phyloP scores from a whole-genome alignment of 2,329 filamentous ascomycete species.

The Catunica adiposa region DNA sequence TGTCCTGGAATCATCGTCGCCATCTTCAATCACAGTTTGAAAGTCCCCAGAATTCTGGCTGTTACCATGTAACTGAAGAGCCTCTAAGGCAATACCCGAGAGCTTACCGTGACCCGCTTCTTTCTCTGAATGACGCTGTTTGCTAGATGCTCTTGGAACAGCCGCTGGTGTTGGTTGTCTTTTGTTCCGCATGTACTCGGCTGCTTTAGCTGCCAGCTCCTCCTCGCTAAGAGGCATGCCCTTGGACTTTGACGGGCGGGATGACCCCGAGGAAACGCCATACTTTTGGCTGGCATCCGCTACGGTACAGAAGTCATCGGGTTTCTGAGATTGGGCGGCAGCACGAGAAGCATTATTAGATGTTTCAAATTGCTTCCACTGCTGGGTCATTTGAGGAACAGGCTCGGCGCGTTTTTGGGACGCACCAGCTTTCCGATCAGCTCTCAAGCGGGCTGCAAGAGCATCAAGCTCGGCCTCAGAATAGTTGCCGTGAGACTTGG shows the following conservation, averaged over 20 bases:
- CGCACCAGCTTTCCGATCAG: not conserved
- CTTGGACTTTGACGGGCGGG: not conserved
- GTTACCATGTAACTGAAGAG: not conserved
- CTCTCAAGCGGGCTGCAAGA: not conserved
- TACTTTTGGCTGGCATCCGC: conserved; percentile 9
- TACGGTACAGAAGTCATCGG: conserved; percentile 5
- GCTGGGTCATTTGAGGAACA: not conserved
- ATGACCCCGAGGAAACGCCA: not conserved
- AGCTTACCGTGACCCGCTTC: not conserved
- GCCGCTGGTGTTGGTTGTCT: not conserved
- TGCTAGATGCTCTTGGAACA: not conserved
- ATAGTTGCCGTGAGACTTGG: not conserved
- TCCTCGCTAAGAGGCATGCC: not conserved
- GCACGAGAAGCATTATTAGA: not conserved
- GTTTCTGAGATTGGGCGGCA: not conserved
- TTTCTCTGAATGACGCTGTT: not conserved
- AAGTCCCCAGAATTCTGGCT: not conserved
- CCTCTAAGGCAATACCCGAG: not conserved
- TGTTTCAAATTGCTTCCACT: not conserved
- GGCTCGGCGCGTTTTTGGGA: not conserved
- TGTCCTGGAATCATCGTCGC: not conserved
- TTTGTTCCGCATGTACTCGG: conserved; percentile 1
- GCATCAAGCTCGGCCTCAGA: conserved; percentile 2
- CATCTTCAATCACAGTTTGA: conserved; percentile 4
- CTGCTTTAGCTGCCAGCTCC: conserved; percentile 1